phyloP scores from a whole-genome alignment of 345 rosid genomes.

The Eucalyptus sp. region DNA sequence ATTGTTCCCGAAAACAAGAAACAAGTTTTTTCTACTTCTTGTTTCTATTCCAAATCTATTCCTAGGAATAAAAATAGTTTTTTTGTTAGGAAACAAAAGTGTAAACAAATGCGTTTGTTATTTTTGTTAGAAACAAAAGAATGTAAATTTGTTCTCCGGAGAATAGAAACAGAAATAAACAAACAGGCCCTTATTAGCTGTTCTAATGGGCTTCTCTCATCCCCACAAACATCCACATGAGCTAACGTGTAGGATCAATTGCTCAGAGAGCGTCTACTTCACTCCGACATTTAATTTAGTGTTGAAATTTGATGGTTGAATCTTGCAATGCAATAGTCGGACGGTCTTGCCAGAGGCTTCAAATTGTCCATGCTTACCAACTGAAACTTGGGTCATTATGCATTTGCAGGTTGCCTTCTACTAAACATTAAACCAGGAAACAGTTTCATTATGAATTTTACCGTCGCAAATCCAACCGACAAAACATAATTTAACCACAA shows the following conservation, averaged over 20 bases:
- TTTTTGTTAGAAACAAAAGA: too few species aligned
- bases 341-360: neutral
- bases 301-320: neutral
- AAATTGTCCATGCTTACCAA: neutral
- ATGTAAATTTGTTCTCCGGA: too few species aligned
- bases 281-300: fast-evolving
- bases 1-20: too few species aligned
- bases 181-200: neutral
- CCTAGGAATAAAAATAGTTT: too few species aligned
- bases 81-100: too few species aligned
- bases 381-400: neutral
- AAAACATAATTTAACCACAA: neutral
- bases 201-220: neutral
- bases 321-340: neutral
- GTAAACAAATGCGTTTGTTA: too few species aligned
- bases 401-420: constrained; percentile 57
- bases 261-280: neutral
- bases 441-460: neutral
- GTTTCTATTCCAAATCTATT: too few species aligned
- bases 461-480: neutral
- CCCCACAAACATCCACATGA: neutral
- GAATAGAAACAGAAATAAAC: too few species aligned
- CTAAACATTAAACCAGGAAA: constrained; percentile 32
- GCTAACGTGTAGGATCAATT: neutral
- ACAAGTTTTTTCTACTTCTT: too few species aligned